A percentile compares a stretch with the other conserved stretches of the same genome.
Conservation (phyloP, 2,329 filamentous ascomycete species). For the Trichophyton rubrum region DNA sequence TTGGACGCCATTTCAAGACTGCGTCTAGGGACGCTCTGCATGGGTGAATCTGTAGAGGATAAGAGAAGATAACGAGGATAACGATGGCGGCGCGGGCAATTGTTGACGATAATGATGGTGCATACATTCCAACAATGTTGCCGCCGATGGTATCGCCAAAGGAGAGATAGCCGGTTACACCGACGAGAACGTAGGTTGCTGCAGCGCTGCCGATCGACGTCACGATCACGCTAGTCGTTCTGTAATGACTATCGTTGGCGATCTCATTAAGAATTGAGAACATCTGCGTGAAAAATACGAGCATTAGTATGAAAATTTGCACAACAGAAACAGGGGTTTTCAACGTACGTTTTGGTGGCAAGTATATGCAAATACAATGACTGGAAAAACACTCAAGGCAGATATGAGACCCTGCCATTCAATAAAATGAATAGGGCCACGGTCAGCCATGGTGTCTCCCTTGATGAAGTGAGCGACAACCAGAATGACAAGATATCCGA, state of each 20-base stretch:
- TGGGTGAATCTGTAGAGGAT: constrained; percentile 88
- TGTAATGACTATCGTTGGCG: constrained; percentile 64
- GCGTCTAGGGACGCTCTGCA: constrained; percentile 92
- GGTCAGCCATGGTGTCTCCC: constrained; percentile 60
- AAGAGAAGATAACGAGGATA: constrained; percentile 88
- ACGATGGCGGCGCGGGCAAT: constrained; percentile 94
- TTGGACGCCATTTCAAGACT: constrained; percentile 80
- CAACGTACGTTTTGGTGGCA: constrained; percentile 83
- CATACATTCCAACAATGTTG: constrained; percentile 89
- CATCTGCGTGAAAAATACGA: constrained; percentile 51
- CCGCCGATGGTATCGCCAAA: constrained; percentile 82
- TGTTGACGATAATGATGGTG: constrained; percentile 67
- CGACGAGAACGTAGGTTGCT: constrained; percentile 75
- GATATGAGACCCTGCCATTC: constrained; percentile 67
- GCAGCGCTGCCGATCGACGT: constrained; percentile 83
- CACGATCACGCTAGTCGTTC: constrained; percentile 64
- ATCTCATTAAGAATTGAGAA: constrained; percentile 98
- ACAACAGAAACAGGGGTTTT: neutral
- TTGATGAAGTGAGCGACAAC: constrained; percentile 83
- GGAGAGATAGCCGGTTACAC: constrained; percentile 88
- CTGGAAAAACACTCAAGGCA: constrained; percentile 73
- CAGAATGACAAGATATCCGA: constrained; percentile 83
- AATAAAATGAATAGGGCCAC: constrained; percentile 63
- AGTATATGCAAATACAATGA: constrained; percentile 98
- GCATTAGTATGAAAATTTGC: neutral